Evolutionary conservation across 805 yeast genomes (phyloP).

Genomic region (Spathaspora gorwiae): DNA sequence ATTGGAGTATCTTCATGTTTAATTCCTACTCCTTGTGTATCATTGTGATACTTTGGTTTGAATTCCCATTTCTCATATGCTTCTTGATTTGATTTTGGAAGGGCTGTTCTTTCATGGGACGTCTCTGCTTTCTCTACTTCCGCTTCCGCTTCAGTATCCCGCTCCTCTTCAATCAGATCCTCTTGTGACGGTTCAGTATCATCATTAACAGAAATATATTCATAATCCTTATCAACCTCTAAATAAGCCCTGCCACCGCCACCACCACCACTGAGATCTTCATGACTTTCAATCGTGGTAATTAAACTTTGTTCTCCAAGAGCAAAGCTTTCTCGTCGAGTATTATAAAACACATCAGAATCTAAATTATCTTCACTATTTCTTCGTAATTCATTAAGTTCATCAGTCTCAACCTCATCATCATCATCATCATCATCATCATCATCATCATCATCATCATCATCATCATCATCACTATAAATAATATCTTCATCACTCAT

Average conservation of each 20-base stretch:
- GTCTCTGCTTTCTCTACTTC: not conserved
- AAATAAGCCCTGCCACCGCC: not conserved
- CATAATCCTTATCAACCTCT: not conserved
- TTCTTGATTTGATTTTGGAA: not conserved
- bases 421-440: conserved; percentile 15
- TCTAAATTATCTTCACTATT: conserved; percentile 11
- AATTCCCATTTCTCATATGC: conserved; percentile 29
- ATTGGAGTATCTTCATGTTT: not conserved
- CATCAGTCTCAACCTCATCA: conserved; percentile 14
- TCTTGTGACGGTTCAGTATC: too few species aligned
- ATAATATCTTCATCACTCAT: not conserved
- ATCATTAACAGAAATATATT: not conserved
- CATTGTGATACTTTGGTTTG: not conserved
- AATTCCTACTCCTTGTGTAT: not conserved
- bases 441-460: conserved; percentile 16
- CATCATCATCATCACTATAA: conserved; percentile 16
- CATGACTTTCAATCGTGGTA: not conserved
- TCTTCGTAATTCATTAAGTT: conserved; percentile 11
- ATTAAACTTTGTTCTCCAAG: not conserved
- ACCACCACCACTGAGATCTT: not conserved
- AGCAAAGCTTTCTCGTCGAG: conserved; percentile 17
- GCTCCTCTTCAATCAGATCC: not conserved
- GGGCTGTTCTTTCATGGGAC: not conserved
- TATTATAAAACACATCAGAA: conserved; percentile 19
- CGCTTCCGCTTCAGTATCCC: not conserved